Conservation (phyloP, 2,329 filamentous ascomycete species). For the Exophiala sideris region DNA sequence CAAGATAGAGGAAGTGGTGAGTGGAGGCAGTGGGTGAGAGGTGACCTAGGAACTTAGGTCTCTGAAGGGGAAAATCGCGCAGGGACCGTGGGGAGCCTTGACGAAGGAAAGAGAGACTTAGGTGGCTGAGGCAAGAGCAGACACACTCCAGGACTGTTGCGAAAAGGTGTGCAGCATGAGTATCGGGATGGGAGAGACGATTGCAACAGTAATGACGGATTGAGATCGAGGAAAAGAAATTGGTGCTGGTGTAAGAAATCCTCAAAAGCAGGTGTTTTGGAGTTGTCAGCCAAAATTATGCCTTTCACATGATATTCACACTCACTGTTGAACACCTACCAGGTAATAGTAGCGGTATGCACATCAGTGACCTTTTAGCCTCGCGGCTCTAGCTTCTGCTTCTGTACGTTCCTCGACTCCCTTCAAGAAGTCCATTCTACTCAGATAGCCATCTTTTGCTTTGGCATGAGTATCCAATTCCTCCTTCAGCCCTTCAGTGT, state of each 20-base stretch:
- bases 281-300: too few relatives aligned
- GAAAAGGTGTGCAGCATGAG: not conserved
- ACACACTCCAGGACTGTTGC: not conserved
- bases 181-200: not conserved
- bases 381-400: constrained; percentile 52
- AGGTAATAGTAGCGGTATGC: not conserved
- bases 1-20: not conserved
- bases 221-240: not conserved
- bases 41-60: too few relatives aligned
- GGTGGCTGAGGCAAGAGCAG: not conserved
- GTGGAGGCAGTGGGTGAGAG: too few relatives aligned
- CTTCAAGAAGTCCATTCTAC: constrained; percentile 60
- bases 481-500: constrained; percentile 58
- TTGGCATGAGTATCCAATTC: constrained; percentile 61
- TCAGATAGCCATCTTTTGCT: constrained; percentile 60
- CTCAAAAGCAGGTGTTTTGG: too few relatives aligned
- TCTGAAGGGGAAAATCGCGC: too few relatives aligned
- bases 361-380: constrained; percentile 39
- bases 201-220: not conserved
- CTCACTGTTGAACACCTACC: not conserved
- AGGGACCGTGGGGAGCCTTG: not conserved
- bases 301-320: not conserved
- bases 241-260: too few relatives aligned
- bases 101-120: not conserved
- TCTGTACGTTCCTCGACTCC: constrained; percentile 56